Percentiles rank a stretch among this genome's conserved stretches.
These are phyloP conservation scores for Teunomyces panamensis DNA, from an alignment of 805 yeast genomes.

Conservation along the genomic window DNA sequence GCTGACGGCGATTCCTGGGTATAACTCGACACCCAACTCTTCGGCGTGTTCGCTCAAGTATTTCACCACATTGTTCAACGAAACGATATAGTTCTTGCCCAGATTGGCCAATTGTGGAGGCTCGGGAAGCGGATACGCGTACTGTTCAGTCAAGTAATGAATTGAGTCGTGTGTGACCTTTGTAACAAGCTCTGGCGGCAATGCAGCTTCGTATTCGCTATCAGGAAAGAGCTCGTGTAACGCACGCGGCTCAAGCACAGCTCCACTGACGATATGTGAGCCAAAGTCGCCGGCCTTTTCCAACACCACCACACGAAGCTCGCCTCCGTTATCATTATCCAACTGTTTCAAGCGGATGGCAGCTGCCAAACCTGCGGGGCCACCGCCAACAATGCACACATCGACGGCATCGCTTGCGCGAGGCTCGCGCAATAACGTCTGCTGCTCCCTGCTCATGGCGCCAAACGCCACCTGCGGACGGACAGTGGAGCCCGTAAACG, in stretches of 20 bases:
- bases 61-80: constrained; percentile 76
- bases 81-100: constrained; percentile 80
- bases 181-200: constrained; percentile 77
- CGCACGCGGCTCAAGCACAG: constrained; percentile 88
- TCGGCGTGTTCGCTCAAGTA: constrained; percentile 87
- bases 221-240: constrained; percentile 80
- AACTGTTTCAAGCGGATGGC: constrained; percentile 87
- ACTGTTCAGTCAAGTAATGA: constrained; percentile 60
- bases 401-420: constrained; percentile 86
- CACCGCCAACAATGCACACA: constrained; percentile 95
- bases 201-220: constrained; percentile 62
- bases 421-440: constrained; percentile 39
- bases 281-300: constrained; percentile 96
- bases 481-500: not conserved
- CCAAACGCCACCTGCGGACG: not conserved
- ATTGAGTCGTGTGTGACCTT: constrained; percentile 72
- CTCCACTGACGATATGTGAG: constrained; percentile 88
- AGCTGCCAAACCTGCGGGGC: constrained; percentile 95
- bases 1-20: constrained; percentile 84
- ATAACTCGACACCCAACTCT: constrained; percentile 88
- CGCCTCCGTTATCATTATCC: constrained; percentile 66
- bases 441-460: not conserved
- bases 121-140: constrained; percentile 75
- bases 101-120: constrained; percentile 87
- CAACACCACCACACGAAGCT: constrained; percentile 78